Evolutionary conservation across 768 basidiomycete genomes (phyloP), one percentile per base, ranked within the genome.

Genomic region (Boletus edulis): DNA sequence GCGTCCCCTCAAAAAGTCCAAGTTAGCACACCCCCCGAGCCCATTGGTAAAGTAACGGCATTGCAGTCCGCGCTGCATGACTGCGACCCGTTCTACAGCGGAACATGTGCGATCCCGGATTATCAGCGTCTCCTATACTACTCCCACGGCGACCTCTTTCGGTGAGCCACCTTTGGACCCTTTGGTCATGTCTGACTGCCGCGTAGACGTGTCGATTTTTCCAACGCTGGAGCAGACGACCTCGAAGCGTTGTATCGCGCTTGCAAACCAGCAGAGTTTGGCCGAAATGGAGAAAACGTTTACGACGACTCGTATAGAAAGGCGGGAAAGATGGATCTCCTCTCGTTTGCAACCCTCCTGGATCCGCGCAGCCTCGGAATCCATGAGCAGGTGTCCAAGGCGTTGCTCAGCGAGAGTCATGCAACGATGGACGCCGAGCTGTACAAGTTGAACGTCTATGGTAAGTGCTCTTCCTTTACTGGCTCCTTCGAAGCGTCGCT

Each of bases 371-470:
- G 22, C 7, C 47, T 57, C 17, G 29, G 58, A 1, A 47, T 57
- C 45, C 35, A 53, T 17, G 34, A 57, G 8, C 46, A 37, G 6
- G 24, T 51, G 3, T 46, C 48, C 4, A 46, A 37, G 15, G 41
- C n/a, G 5, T 51, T 58, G 41, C 52, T 60, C 15, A 55, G 59
- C 4, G 3, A 29, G 38, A 17, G 34, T 11, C 4, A 29, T 29
- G 8, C 29, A 3, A 49, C 55, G 37, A 50, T 46, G 39, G 38
- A 41, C 1, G 27, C 10, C 56, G 75, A 80, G 57, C 52, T 78
- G 8, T 77, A 62, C 79, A 80, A 39, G 55, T 65, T 81, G 49
- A 78, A 80, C 49, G 73, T 79, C 5, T 80, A 81, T 49, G 73
- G 81, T 78, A 20, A 39, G 41, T 18, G 6, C 17, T 15, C 5